These are phyloP conservation scores for Cytospora leucostoma DNA, from an alignment of 2,329 filamentous ascomycete genomes.

Conservation along the genomic window DNA sequence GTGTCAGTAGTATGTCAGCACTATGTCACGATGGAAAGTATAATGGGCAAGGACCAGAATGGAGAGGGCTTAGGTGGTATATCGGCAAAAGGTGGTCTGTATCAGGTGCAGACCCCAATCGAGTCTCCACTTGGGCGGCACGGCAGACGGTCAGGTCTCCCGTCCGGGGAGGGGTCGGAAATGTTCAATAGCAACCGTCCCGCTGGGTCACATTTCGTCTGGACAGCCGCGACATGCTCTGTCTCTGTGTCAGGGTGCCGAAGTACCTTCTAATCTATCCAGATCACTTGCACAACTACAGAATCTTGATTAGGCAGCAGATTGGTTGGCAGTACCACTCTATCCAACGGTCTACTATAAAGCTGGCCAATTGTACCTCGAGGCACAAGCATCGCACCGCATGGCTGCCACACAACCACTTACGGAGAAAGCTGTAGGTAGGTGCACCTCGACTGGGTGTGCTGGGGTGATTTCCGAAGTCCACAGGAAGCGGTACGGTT, in stretches of 20 bases:
- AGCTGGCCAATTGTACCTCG: not conserved
- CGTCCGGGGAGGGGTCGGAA: slow-evolving; percentile 11
- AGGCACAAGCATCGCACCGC: slow-evolving; percentile 13
- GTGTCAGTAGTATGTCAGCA: not conserved
- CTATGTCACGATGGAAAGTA: not conserved
- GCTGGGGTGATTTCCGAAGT: not conserved
- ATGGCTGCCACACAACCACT: slow-evolving; percentile 11
- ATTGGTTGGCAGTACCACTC: not conserved
- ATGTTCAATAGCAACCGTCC: slow-evolving; percentile 10
- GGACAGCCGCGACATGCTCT: slow-evolving; percentile 6
- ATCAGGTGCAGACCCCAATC: not conserved
- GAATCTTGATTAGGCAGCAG: not conserved
- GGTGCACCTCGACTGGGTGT: not conserved
- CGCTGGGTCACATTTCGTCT: slow-evolving; percentile 11
- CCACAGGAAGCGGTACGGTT: not conserved
- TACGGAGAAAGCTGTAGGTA: not conserved
- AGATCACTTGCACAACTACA: not conserved
- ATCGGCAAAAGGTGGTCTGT: not conserved
- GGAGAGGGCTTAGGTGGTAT: too few species aligned
- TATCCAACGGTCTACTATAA: not conserved
- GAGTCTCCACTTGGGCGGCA: not conserved
- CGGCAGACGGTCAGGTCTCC: slow-evolving; percentile 1
- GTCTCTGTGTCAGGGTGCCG: slow-evolving; percentile 4
- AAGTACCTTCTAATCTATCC: slow-evolving; percentile 8
- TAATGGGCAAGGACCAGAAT: not conserved